Evolutionary conservation across 345 rosid genomes (phyloP), one percentile per base, ranked within the genome.

Genomic region (Noccaea bulbosa): DNA sequence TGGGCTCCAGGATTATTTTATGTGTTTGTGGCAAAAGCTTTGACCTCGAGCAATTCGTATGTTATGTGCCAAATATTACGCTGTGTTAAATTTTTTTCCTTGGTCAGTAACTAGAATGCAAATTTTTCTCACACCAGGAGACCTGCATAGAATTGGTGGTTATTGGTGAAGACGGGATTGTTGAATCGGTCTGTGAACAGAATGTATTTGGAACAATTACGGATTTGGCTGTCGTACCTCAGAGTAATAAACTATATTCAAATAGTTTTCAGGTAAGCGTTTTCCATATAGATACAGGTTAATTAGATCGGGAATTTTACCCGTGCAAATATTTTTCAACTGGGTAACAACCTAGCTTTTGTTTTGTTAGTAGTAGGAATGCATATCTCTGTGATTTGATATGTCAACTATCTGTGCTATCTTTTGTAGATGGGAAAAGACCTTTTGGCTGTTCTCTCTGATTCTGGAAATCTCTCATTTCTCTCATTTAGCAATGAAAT

Each of bases 391-490:
- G 27, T 57, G 50, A 50, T 65, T 63, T 71, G 52, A 32, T 48
- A 38, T 63, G 66, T 46, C 50, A 61, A 34, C 33, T 54, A 15
- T 67, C 60, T 67, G 65, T 72, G 30, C 30, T 72, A 66, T 73
- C 64, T 56, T 78, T 35, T 75, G 67, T 61, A 91, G 92, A 80
- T 83, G 85, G 93, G 86, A 52, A 91, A 84, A 77, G 99, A 94
- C 80, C 87, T 88, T 43, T 69, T 94, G 84, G 88, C 84, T 77
- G 91, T 86, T 70, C 75, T 85, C 75, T 94, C 99, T 81, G 99
- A 94, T 82, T 94, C 99, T n/a, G 99, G 99, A 76, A 94, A 88
- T 86, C 98, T 94, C 69, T 85, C 98, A 7, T 82, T 94, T 74
- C 97, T 94, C 65, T 38, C 90, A 56, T 94, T 94, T 83, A 84